phyloP scores from a whole-genome alignment of 2,329 filamentous ascomycete genomes.

The Alternaria sp. region DNA sequence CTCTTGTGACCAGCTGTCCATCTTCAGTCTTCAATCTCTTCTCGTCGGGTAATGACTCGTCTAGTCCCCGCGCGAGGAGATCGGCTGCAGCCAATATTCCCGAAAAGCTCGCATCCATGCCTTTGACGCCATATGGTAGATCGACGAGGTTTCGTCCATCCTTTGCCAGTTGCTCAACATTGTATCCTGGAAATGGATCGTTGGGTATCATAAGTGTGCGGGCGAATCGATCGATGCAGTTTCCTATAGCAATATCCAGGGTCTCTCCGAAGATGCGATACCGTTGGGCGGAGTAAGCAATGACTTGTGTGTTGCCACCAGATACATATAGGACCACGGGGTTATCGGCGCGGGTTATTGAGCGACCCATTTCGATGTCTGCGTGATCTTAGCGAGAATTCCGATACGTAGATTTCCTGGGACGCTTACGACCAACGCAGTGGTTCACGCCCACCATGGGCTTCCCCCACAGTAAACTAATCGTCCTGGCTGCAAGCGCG shows the following conservation, averaged over 20 bases:
- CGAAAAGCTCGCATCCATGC: conserved; percentile 97
- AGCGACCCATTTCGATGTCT: conserved; percentile 96
- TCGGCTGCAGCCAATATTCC: conserved; percentile 89
- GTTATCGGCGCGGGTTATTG: conserved; percentile 88
- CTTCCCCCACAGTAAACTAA: conserved; percentile 83
- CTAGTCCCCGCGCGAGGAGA: conserved; percentile 73
- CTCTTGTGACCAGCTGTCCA: conserved; percentile 71
- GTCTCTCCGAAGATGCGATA: conserved; percentile 99
- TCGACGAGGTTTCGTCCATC: conserved; percentile 76
- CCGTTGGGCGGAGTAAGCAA: conserved; percentile 90
- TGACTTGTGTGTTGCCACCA: conserved; percentile 97
- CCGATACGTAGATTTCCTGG: not conserved
- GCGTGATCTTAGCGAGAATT: not conserved
- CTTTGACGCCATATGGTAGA: conserved; percentile 94
- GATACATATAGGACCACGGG: conserved; percentile 95
- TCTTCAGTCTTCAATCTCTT: conserved; percentile 51
- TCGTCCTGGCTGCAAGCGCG: conserved; percentile 81
- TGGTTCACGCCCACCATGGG: conserved; percentile 96
- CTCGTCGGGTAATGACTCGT: conserved; percentile 47
- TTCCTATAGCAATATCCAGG: conserved; percentile 95
- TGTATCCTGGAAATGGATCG: conserved; percentile 95
- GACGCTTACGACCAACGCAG: conserved; percentile 77
- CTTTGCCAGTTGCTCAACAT: conserved; percentile 93
- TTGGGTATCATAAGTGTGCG: conserved; percentile 90
- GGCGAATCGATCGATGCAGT: conserved; percentile 95